Base-by-base conservation (phyloP, 352 stramenopile species). In the Nothophytophthora sp. region DNA sequence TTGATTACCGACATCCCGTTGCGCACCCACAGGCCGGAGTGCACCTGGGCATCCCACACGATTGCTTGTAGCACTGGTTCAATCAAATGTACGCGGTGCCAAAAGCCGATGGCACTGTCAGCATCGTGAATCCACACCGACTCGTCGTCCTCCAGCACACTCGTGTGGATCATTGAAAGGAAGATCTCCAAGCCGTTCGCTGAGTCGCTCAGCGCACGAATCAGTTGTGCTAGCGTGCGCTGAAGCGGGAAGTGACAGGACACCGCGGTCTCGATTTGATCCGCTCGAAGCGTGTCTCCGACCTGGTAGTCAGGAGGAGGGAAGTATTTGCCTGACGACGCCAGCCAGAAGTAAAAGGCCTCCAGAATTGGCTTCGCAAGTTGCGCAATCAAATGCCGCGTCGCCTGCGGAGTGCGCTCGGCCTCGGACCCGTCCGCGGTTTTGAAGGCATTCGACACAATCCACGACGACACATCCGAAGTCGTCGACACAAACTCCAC, bases 11-110 rank as follows among this genome's bases (percentile, higher is more conserved):
- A 86, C 55, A 88, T 81, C 1, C 85, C 85, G 50, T 95, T 95
- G 25, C 85, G 82, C 11, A 92, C 79, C 85, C 85, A 95, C 32
- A 95, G 67, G 4, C 82, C 80, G 0, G 74, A 87, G 47, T 95
- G 85, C 1, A 95, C 85, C 56, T 95, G 81, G 13, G 85, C 76
- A 47, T 95, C 85, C 85, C 85, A 95, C n/a, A 95, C 80, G 30
- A 95, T 89, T 15, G 81, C 73, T 66, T 90, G 77, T 1, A 95
- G 38, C 33, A 90, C 74, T 7, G 85, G 85, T 29, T 90, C 76
- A 34, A 92, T 87, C 45, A 92, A 41, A 40, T 90, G 80, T 9
- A 88, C 70, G 8, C 80, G 80, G 66, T 95, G 84, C 84, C 84
- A 95, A 56, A 88, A 90, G 3, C 82, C 82, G 25, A 92, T 69